Evolutionary conservation across 768 basidiomycete species (phyloP).

Genomic region (Tylopilus plumbeoviolaceoides): DNA sequence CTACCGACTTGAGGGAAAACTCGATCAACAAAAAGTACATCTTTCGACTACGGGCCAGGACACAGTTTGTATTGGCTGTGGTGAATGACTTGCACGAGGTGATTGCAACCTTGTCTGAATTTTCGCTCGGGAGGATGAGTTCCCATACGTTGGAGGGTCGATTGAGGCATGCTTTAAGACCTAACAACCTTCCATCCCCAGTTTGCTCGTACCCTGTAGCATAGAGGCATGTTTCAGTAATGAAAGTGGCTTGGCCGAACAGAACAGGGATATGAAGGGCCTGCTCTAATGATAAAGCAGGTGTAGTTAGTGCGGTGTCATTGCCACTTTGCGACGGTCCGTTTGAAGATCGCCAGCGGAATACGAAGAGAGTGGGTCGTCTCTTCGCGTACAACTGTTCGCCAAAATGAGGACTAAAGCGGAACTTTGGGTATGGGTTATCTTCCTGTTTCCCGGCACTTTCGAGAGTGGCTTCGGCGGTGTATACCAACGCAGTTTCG

Average conservation of each 20-base stretch:
- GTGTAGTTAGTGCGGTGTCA: conserved; percentile 5
- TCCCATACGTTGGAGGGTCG: conserved; percentile 56
- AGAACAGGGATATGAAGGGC: conserved; percentile 25
- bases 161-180: conserved; percentile 58
- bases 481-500: conserved; percentile 52
- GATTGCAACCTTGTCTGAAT: conserved; percentile 1
- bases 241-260: conserved; percentile 58
- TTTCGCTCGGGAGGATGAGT: conserved; percentile 29
- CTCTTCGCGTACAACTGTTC: conserved; percentile 55
- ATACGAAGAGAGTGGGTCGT: conserved; percentile 50
- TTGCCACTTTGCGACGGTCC: background rate
- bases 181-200: conserved; percentile 53
- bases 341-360: conserved; percentile 38
- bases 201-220: conserved; percentile 62
- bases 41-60: too few species aligned
- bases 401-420: conserved; percentile 58
- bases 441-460: conserved; percentile 18
- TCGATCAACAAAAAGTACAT: too few species aligned
- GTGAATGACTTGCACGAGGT: conserved; percentile 18
- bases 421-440: conserved; percentile 39
- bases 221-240: conserved; percentile 39
- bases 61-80: background rate
- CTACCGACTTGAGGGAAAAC: too few species aligned
- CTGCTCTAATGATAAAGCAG: conserved; percentile 11
- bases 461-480: conserved; percentile 49